These are phyloP conservation scores for Helotiales sp. DNA, from an alignment of 2,329 filamentous ascomycete genomes.

Conservation along the genomic window DNA sequence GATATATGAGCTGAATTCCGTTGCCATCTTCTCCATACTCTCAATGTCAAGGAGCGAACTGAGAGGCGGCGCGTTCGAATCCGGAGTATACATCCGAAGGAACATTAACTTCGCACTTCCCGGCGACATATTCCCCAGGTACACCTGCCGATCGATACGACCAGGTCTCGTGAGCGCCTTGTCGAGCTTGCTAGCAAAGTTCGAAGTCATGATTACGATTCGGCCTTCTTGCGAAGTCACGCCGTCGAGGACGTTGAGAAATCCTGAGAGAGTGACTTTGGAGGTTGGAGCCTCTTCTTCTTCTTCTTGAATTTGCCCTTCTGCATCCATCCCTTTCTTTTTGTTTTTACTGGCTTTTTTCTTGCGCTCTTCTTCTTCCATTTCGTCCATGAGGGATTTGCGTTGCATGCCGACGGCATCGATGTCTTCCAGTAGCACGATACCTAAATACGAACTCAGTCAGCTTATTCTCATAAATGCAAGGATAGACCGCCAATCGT, in stretches of 20 bases:
- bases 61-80: conserved; percentile 20
- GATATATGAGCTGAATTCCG: conserved; percentile 59
- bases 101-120: conserved; percentile 54
- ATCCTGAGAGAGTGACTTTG: conserved; percentile 77
- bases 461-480: background rate
- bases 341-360: conserved; percentile 26
- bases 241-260: conserved; percentile 83
- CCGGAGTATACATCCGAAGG: conserved; percentile 51
- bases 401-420: conserved; percentile 51
- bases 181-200: conserved; percentile 82
- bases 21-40: conserved; percentile 52
- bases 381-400: conserved; percentile 19
- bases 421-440: conserved; percentile 60
- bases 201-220: conserved; percentile 91
- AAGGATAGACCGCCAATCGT: no score
- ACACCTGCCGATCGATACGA: conserved; percentile 92
- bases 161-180: conserved; percentile 85
- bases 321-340: background rate
- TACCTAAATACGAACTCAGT: conserved; percentile 29
- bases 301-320: conserved; percentile 22
- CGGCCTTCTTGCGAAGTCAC: conserved; percentile 91
- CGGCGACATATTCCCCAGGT: conserved; percentile 75
- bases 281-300: conserved; percentile 52
- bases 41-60: conserved; percentile 30
- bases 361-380: conserved; percentile 30